These are phyloP conservation scores for Salmacisia buchloeana DNA, from an alignment of 1,284 basidiomycete genomes.

Conservation along the genomic window DNA sequence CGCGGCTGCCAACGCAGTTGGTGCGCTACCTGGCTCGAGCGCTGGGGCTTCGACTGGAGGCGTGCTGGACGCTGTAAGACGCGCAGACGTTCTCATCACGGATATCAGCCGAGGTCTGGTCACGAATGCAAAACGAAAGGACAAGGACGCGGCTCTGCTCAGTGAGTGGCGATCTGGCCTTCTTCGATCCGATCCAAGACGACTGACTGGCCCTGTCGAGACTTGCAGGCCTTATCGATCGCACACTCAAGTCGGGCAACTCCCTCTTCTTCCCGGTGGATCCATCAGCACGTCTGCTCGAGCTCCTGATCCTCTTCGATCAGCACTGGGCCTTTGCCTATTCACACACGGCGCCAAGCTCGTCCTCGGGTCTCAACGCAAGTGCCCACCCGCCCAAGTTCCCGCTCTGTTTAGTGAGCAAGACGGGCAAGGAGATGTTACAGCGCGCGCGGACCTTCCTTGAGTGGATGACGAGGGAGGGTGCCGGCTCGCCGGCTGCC, in stretches of 20 bases:
- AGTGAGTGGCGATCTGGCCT: slow-evolving; percentile 38
- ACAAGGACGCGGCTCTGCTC: slow-evolving; percentile 80
- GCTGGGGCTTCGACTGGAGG: slow-evolving; percentile 20
- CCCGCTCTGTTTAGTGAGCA: slow-evolving; percentile 77
- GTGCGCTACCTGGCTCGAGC: slow-evolving; percentile 2
- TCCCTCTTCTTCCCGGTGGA: slow-evolving; percentile 87
- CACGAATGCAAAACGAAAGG: slow-evolving; percentile 78
- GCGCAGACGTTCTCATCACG: slow-evolving; percentile 69
- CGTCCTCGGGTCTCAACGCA: slow-evolving; percentile 66
- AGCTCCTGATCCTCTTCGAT: slow-evolving; percentile 88
- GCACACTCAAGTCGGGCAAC: slow-evolving; percentile 73
- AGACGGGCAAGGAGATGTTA: slow-evolving; percentile 86
- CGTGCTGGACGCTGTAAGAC: slow-evolving; percentile 31
- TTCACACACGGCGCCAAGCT: slow-evolving; percentile 60
- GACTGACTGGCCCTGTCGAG: background rate
- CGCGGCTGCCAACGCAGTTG: slow-evolving; percentile 7
- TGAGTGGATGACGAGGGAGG: slow-evolving; percentile 94
- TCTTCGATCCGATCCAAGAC: background rate
- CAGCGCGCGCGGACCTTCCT: slow-evolving; percentile 93
- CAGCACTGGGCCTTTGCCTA: slow-evolving; percentile 90
- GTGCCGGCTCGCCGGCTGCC: slow-evolving; percentile 53
- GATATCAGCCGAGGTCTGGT: slow-evolving; percentile 74
- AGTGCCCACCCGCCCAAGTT: slow-evolving; percentile 16
- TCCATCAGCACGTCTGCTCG: slow-evolving; percentile 83
- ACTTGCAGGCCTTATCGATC: slow-evolving; percentile 61